These are phyloP conservation scores for Colletotrichum sp. DNA, from an alignment of 2,329 filamentous ascomycete species.

Conservation along the genomic window DNA sequence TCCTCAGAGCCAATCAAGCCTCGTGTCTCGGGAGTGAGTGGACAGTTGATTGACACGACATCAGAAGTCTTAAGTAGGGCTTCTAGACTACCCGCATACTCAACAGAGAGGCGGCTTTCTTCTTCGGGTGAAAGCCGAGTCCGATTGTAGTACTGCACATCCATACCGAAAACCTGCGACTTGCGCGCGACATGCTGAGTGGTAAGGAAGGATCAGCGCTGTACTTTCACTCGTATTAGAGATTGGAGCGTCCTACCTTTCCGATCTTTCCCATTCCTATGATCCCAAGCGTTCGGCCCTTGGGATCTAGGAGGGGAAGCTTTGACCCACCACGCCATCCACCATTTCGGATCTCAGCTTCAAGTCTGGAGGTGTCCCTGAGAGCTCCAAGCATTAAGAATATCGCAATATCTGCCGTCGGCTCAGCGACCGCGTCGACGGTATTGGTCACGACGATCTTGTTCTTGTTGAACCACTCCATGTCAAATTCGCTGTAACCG, in stretches of 20 bases:
- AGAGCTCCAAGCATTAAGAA: not conserved
- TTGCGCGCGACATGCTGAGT: not conserved
- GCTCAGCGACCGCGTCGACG: accelerated
- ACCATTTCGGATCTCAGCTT: not conserved
- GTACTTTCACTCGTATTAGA: not conserved
- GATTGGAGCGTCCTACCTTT: not conserved
- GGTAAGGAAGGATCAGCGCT: not conserved
- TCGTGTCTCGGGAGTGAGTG: not conserved
- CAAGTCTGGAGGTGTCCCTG: not conserved
- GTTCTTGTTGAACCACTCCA: not conserved
- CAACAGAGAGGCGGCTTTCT: not conserved
- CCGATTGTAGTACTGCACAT: not conserved
- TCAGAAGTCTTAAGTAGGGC: not conserved
- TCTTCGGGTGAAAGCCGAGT: not conserved
- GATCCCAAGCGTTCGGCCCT: not conserved
- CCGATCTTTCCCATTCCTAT: not conserved
- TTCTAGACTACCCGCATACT: not conserved
- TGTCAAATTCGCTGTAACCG: not conserved
- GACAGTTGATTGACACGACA: not conserved
- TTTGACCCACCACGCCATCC: not conserved
- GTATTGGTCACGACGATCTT: accelerated
- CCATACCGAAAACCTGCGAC: not conserved
- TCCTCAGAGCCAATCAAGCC: accelerated
- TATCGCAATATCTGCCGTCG: not conserved
- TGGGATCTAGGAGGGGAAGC: not conserved